A percentile compares a stretch with the other conserved stretches of the same genome.
phyloP scores from a whole-genome alignment of 2,329 filamentous ascomycete genomes.

The Rosellinia necatrix region DNA sequence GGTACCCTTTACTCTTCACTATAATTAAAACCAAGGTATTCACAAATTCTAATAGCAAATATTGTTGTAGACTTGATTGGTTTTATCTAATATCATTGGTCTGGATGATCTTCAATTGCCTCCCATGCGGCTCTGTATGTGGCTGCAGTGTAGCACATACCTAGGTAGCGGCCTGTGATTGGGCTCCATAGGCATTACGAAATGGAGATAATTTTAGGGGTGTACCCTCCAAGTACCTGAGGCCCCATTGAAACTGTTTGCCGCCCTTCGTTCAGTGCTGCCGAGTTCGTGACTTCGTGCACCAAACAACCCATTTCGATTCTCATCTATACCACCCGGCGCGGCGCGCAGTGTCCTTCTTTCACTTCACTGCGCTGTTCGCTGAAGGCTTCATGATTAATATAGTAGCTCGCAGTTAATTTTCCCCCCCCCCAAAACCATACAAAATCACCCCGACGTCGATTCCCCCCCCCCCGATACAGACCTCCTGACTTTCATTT shows the following conservation, averaged over 20 bases:
- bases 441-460: neutral
- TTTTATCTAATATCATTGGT: neutral
- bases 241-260: constrained; percentile 15
- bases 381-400: constrained; percentile 2
- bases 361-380: constrained; percentile 23
- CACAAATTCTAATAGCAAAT: neutral
- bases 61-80: neutral
- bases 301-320: constrained; percentile 21
- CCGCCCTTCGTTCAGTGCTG: constrained; percentile 4
- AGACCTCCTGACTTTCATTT: constrained; percentile 15
- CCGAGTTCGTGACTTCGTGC: constrained; percentile 20
- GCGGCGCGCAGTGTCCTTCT: constrained; percentile 40
- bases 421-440: neutral
- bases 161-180: constrained; percentile 23
- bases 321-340: constrained; percentile 27
- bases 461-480: neutral
- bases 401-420: too few species aligned
- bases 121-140: constrained; percentile 11
- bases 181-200: constrained; percentile 4
- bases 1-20: neutral
- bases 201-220: constrained; percentile 26
- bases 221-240: constrained; percentile 1
- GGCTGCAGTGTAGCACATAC: constrained; percentile 6
- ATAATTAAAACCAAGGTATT: too few species aligned
- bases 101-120: neutral